Percentiles rank a stretch among this genome's conserved stretches.
These are phyloP conservation scores for Nitzschia sp. DNA, from an alignment of 108 stramenopile genomes.

Conservation along the genomic window DNA sequence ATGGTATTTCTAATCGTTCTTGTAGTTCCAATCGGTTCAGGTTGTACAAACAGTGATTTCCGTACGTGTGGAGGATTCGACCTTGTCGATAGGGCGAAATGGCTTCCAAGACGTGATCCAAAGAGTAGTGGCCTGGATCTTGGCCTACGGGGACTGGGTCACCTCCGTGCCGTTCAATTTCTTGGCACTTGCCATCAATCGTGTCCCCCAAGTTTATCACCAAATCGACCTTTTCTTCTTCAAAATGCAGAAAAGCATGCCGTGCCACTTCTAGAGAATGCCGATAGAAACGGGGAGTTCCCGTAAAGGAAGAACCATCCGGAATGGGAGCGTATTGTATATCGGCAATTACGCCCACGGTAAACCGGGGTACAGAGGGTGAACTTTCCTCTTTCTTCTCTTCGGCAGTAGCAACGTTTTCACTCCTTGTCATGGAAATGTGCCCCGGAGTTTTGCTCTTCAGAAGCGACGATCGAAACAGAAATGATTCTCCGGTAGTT, in stretches of 20 bases:
- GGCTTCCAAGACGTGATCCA: conserved; percentile 70
- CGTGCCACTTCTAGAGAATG: conserved; percentile 61
- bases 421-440: neutral
- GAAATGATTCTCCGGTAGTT: neutral
- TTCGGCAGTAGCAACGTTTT: neutral
- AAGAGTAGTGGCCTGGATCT: conserved; percentile 41
- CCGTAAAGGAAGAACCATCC: conserved; percentile 68
- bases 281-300: conserved; percentile 75
- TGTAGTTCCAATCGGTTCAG: conserved; percentile 54
- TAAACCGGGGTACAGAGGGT: conserved; percentile 28
- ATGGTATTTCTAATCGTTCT: conserved; percentile 68
- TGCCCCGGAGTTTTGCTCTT: neutral
- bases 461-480: neutral
- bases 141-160: conserved; percentile 16
- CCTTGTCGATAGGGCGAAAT: conserved; percentile 54
- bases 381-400: neutral
- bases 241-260: conserved; percentile 67
- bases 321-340: conserved; percentile 89
- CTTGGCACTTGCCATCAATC: conserved; percentile 84
- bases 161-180: conserved; percentile 41
- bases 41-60: conserved; percentile 90
- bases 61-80: conserved; percentile 76
- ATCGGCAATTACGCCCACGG: conserved; percentile 76
- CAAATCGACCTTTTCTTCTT: conserved; percentile 47
- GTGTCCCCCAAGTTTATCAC: conserved; percentile 85